Evolutionary conservation across 1,139 yeast species (phyloP), one percentile per base, ranked within the genome.

Genomic region (Candida gigantensis): DNA sequence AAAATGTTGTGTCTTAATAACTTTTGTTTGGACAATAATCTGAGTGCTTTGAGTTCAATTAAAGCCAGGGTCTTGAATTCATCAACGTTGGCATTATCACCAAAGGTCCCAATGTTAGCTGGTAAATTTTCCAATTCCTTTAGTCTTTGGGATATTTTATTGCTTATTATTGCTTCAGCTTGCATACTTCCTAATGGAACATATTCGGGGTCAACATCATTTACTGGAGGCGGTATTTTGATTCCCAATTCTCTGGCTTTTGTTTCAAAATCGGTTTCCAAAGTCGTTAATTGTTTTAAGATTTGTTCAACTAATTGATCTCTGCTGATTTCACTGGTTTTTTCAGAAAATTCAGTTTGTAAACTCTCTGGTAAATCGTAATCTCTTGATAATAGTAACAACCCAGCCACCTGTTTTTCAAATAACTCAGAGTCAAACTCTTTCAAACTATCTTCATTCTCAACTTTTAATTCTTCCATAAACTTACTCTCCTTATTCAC

Each of bases 21-120:
- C 55, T 90, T 90, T 55, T 94, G 99, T 50, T 86, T 84, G 1
- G 92, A 75, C 43, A 94, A 72, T 24, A 90, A 64, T 44, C 89
- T 80, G 47, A 92, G 72, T 1, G 90, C 72, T 60, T 90, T 94
- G 49, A 92, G 71, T 62, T 94, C 98, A 23, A 90, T 71, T 28
- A 94, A 65, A 2, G 90, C 83, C 44, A 69, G 70, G 23, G 84
- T 55, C 57, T 87, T 87, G 37, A 79, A 57, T 18, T 67, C 68
- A 43, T 77, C 80, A 28, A 64, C 51, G 17, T 68, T 53, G 21
- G 66, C 68, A 18, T 60, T 62, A 9, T 47, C 41, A 12, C 79
- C 68, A 46, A 79, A 74, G 1, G 90, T 74, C 17, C 94, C 94
- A 33, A 88, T 53, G 50, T 84, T 87, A 5, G 86, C 79, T 2